Evolutionary conservation across 1,284 basidiomycete species (phyloP).

Genomic region (Sanghuangporus baumii): DNA sequence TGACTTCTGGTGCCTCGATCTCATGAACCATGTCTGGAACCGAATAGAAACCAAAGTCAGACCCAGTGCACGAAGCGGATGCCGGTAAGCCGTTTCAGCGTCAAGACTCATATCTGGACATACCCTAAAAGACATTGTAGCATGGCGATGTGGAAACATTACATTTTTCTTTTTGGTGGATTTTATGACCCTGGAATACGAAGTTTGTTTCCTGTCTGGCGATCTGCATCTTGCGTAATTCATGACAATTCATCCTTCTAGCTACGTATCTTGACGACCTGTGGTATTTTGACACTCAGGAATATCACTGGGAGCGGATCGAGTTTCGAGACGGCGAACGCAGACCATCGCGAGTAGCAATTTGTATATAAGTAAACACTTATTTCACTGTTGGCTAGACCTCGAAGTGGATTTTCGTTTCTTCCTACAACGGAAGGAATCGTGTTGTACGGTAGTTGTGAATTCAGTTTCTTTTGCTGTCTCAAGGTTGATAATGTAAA

Average conservation of each 20-base stretch:
- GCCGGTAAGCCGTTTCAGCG: slow-evolving; percentile 44
- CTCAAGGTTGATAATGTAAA: not conserved
- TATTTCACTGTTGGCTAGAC: slow-evolving; percentile 33
- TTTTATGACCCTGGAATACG: slow-evolving; percentile 80
- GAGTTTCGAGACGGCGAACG: slow-evolving; percentile 66
- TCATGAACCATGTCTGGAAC: slow-evolving; percentile 78
- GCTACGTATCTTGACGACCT: slow-evolving; percentile 84
- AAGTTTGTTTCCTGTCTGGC: slow-evolving; percentile 38
- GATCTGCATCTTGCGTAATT: not conserved
- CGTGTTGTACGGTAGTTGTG: slow-evolving; percentile 64
- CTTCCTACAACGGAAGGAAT: slow-evolving; percentile 78
- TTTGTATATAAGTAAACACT: not conserved
- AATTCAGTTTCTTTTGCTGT: not conserved
- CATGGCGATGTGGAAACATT: slow-evolving; percentile 91
- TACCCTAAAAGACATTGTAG: slow-evolving; percentile 32
- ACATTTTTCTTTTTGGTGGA: slow-evolving; percentile 81
- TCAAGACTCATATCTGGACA: not conserved
- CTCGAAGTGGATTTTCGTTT: slow-evolving; percentile 86
- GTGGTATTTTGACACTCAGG: slow-evolving; percentile 85
- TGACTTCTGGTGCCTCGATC: slow-evolving; percentile 81
- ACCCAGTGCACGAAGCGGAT: slow-evolving; percentile 81
- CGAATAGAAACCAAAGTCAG: slow-evolving; percentile 81
- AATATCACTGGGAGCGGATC: slow-evolving; percentile 85
- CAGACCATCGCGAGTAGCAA: slow-evolving; percentile 56
- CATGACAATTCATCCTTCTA: slow-evolving; percentile 24